Evolutionary conservation across 305 asterid genomes (phyloP).

Genomic region (Plantago coronopus): DNA sequence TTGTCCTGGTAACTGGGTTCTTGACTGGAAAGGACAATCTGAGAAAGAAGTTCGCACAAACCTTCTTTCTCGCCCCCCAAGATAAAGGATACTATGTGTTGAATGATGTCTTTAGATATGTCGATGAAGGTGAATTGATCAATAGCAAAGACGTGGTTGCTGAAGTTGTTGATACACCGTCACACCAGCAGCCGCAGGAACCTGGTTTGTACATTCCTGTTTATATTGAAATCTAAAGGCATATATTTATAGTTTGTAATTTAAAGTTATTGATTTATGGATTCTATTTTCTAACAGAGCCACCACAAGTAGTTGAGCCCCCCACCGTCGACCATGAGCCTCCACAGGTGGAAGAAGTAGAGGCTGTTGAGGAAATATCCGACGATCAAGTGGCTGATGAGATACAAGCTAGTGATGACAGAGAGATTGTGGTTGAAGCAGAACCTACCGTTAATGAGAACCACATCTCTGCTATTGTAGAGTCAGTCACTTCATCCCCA

Average conservation of each 20-base stretch:
- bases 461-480: slow-evolving; percentile 31
- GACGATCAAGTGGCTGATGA: slow-evolving; percentile 43
- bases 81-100: slow-evolving; percentile 74
- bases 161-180: slow-evolving; percentile 35
- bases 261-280: slow-evolving; percentile 13
- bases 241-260: background rate
- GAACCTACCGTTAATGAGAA: slow-evolving; percentile 36
- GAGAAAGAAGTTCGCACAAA: slow-evolving; percentile 59
- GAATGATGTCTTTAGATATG: slow-evolving; percentile 66
- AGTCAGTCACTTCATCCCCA: slow-evolving; percentile 38
- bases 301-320: slow-evolving; percentile 46
- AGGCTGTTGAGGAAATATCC: slow-evolving; percentile 40
- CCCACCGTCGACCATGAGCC: slow-evolving; percentile 37
- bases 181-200: slow-evolving; percentile 30
- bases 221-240: slow-evolving; percentile 5
- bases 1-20: slow-evolving; percentile 75
- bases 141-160: slow-evolving; percentile 19
- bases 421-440: slow-evolving; percentile 40
- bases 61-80: slow-evolving; percentile 88
- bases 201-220: slow-evolving; percentile 48
- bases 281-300: slow-evolving; percentile 49
- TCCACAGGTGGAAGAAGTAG: slow-evolving; percentile 42
- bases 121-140: slow-evolving; percentile 47
- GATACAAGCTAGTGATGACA: slow-evolving; percentile 37
- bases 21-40: slow-evolving; percentile 66